These are phyloP conservation scores for Aspergillus sojae DNA, from an alignment of 2,329 filamentous ascomycete species.

Conservation along the genomic window DNA sequence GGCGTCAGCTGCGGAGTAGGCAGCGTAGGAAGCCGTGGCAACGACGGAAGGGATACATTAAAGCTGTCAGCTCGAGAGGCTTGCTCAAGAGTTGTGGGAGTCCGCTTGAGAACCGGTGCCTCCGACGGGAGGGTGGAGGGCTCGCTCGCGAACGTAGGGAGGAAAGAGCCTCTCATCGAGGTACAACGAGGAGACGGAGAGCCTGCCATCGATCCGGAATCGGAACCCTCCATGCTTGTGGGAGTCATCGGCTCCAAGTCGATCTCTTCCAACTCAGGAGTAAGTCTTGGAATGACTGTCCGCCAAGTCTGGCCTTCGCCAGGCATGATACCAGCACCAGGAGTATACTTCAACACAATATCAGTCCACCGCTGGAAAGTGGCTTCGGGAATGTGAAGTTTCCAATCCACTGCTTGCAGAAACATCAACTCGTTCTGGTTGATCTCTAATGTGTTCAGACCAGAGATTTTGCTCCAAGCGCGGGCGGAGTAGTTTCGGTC, in stretches of 20 bases:
- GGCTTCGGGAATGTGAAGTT: slow-evolving; percentile 86
- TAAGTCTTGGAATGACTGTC: slow-evolving; percentile 57
- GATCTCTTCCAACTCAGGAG: slow-evolving; percentile 58
- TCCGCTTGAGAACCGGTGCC: slow-evolving; percentile 33
- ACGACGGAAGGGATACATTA: slow-evolving; percentile 53
- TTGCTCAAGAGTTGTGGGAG: slow-evolving; percentile 55
- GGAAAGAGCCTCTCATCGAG: slow-evolving; percentile 12
- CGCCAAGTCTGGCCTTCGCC: slow-evolving; percentile 44
- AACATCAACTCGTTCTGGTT: slow-evolving; percentile 97
- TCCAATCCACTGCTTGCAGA: slow-evolving; percentile 87
- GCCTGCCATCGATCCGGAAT: slow-evolving; percentile 27
- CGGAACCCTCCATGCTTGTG: slow-evolving; percentile 29
- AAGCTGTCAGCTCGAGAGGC: slow-evolving; percentile 47
- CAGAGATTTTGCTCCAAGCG: slow-evolving; percentile 98
- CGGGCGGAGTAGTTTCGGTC: slow-evolving; percentile 97
- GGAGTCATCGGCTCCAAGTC: slow-evolving; percentile 40
- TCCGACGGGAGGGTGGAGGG: slow-evolving; percentile 26
- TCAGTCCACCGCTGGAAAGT: slow-evolving; percentile 93
- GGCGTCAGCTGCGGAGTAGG: slow-evolving; percentile 67
- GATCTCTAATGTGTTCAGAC: slow-evolving; percentile 89
- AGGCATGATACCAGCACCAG: slow-evolving; percentile 51
- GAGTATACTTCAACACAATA: slow-evolving; percentile 82
- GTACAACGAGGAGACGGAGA: slow-evolving; percentile 33
- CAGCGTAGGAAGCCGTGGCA: slow-evolving; percentile 58
- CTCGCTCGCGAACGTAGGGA: slow-evolving; percentile 23